Evolutionary conservation across 345 rosid genomes (phyloP), one percentile per base, ranked within the genome.

Genomic region (Clarkia xantiana): DNA sequence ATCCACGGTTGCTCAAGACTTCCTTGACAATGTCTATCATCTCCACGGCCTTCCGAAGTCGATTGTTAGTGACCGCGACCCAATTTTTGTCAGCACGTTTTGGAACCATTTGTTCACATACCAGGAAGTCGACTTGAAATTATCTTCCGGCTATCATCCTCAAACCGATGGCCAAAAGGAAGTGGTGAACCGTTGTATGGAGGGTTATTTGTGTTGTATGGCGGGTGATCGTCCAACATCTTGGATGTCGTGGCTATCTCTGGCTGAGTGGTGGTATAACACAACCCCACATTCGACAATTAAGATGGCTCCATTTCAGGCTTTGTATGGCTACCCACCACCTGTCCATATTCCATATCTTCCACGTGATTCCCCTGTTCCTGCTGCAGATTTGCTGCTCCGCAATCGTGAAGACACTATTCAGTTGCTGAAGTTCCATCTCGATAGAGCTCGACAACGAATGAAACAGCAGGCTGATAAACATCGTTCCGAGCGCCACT

Each of bases 181-280:
- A 39, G 18, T 36, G 1, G 44, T 51, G 1, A 51, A 51, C 13
- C 6, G 14, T 6, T 11, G 15, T 1, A n/a, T 51, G 44, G 55
- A 51, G 17, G 34, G 2, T n/a, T 51, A 38, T 14, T 10, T 51
- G 13, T 9, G 55, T 6, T 36, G 43, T 14, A 51, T 51, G 55
- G 14, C 22, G 11, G 9, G 14, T 1, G 43, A 51, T 1, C 13
- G 18, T 6, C 55, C 44, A 0, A 14, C 2, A 0, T 4, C 13
- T 3, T 51, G 43, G 55, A 11, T 6, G 4, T 14, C 10, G 3
- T 51, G 44, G 55, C 12, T 51, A 6, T n/a, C 55, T 2, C 17
- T 38, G 18, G 44, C 44, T 7, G 55, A 51, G 9, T 51, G 18
- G 16, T 51, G 55, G 55, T 51, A n/a, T 15, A 51, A 51, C 22